These are phyloP conservation scores for Debaryomyces hansenii DNA, from an alignment of 805 yeast species.

Conservation along the genomic window DNA sequence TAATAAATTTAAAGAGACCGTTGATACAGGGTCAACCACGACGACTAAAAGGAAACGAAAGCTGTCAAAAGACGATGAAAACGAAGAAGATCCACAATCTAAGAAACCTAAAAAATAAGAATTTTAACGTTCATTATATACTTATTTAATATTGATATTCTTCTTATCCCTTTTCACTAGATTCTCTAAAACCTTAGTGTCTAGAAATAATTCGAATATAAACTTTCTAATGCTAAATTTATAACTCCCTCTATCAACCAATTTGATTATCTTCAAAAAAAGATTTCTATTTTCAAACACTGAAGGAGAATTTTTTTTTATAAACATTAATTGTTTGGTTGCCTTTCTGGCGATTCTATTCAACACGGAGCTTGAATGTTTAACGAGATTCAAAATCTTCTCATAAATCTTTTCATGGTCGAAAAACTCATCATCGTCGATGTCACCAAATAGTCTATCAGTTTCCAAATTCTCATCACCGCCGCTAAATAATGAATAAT, in stretches of 20 bases:
- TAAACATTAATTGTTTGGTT: conserved; percentile 52
- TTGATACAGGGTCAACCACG: neutral
- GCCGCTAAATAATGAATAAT: conserved; percentile 23
- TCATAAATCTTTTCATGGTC: conserved; percentile 17
- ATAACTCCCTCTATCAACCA: conserved; percentile 59
- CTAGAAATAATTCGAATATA: conserved; percentile 60
- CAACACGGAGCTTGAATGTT: conserved; percentile 49
- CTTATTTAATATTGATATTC: conserved; percentile 6
- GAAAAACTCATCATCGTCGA: conserved; percentile 7
- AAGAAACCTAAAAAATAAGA: neutral
- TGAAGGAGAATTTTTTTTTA: conserved; percentile 51
- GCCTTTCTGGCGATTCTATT: conserved; percentile 52
- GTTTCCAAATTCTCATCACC: conserved; percentile 4
- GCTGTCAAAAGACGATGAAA: conserved; percentile 3
- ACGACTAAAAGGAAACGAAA: conserved; percentile 7
- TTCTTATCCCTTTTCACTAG: conserved; percentile 48
- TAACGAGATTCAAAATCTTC: conserved; percentile 37
- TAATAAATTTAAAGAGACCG: conserved; percentile 19
- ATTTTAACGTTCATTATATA: neutral
- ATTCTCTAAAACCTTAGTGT: conserved; percentile 51
- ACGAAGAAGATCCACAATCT: conserved; percentile 9
- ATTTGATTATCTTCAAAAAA: conserved; percentile 49
- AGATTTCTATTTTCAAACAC: conserved; percentile 57
- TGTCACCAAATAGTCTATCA: conserved; percentile 8
- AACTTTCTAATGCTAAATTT: conserved; percentile 63